Conservation (phyloP, 1,139 yeast species). For the Lodderomyces parapsilosis region DNA sequence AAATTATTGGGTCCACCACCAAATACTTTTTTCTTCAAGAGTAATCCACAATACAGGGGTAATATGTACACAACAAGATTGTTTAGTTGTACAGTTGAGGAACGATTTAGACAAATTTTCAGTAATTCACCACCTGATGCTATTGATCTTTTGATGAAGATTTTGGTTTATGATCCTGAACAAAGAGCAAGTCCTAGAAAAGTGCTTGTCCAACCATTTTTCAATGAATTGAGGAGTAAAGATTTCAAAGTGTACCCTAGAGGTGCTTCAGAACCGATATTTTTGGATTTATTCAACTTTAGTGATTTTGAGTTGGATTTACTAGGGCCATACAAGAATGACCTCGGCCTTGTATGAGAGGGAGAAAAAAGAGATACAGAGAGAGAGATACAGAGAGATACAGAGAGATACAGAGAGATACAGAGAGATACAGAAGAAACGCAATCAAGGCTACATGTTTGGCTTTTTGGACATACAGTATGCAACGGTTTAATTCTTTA, state of each 20-base stretch:
- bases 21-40: slow-evolving; percentile 67
- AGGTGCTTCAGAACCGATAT: slow-evolving; percentile 41
- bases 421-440: too few relatives aligned
- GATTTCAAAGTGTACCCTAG: slow-evolving; percentile 62
- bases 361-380: slow-evolving; percentile 10
- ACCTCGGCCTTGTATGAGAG: slow-evolving; percentile 17
- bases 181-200: slow-evolving; percentile 63
- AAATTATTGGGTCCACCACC: slow-evolving; percentile 77
- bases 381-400: not conserved
- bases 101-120: slow-evolving; percentile 67
- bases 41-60: slow-evolving; percentile 73
- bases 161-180: slow-evolving; percentile 73
- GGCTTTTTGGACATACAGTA: too few relatives aligned
- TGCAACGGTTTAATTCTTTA: too few relatives aligned
- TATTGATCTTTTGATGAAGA: slow-evolving; percentile 64
- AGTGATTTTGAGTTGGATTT: slow-evolving; percentile 53
- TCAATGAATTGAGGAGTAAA: slow-evolving; percentile 61
- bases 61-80: slow-evolving; percentile 69
- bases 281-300: slow-evolving; percentile 50
- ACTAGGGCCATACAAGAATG: slow-evolving; percentile 44
- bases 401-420: not conserved
- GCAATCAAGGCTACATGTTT: too few relatives aligned
- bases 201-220: slow-evolving; percentile 70
- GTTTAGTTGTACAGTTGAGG: slow-evolving; percentile 59
- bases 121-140: slow-evolving; percentile 70